A percentile compares a stretch with the other conserved stretches of the same genome.
Evolutionary conservation across 108 stramenopile genomes (phyloP).

Genomic region (Seminavis robusta): DNA sequence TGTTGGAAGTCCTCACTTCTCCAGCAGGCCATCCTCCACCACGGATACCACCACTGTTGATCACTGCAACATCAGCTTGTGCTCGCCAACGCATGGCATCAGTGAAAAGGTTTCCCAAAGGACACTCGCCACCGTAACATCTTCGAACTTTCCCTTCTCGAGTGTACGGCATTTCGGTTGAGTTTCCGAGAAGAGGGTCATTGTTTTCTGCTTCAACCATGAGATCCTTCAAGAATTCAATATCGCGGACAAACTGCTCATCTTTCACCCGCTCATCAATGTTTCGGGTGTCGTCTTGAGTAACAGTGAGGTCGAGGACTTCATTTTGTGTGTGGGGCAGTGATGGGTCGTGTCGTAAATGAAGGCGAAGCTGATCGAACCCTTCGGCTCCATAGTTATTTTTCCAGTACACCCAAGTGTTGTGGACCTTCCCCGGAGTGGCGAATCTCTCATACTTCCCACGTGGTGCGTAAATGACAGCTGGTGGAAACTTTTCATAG

Average conservation of each 20-base stretch:
- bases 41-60: slow-evolving; percentile 29
- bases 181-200: slow-evolving; percentile 37
- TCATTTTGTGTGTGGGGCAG: no score
- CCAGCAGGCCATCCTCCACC: slow-evolving; percentile 51
- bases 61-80: slow-evolving; percentile 37
- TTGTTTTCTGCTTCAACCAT: slow-evolving; percentile 33
- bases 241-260: slow-evolving; percentile 20
- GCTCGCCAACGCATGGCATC: slow-evolving; percentile 51
- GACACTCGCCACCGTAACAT: slow-evolving; percentile 45
- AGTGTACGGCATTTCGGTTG: slow-evolving; percentile 31
- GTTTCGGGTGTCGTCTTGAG: no score
- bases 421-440: no score
- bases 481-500: slow-evolving; percentile 4
- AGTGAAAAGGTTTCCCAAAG: slow-evolving; percentile 43
- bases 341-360: no score
- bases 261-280: slow-evolving; percentile 32
- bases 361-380: no score
- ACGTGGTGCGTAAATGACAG: neutral
- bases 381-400: no score
- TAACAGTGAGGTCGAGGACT: neutral
- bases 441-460: neutral
- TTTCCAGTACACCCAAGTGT: no score
- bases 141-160: slow-evolving; percentile 18
- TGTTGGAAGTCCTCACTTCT: slow-evolving; percentile 29
- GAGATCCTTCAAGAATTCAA: slow-evolving; percentile 13